Conservation (phyloP, 2,329 filamentous ascomycete genomes). For the Aureobasidium melanogenum region DNA sequence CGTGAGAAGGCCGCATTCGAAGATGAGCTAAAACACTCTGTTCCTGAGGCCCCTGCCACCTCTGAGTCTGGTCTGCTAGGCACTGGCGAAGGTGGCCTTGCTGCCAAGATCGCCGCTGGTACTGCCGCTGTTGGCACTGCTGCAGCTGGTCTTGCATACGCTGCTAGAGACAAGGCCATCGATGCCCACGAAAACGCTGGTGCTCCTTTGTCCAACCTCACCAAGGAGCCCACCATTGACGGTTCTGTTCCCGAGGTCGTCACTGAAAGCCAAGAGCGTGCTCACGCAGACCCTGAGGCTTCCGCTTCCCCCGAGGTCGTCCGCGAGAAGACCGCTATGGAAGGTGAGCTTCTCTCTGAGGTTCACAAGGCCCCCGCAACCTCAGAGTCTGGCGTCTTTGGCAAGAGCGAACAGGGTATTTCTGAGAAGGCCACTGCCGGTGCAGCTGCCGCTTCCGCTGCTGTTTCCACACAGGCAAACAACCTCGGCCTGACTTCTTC, state of each 20-base stretch:
- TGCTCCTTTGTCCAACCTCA: not conserved
- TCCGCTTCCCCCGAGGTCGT: slow-evolving; percentile 51
- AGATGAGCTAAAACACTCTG: slow-evolving; percentile 46
- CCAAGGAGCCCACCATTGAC: slow-evolving; percentile 8
- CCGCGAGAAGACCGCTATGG: slow-evolving; percentile 42
- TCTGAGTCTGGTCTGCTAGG: slow-evolving; percentile 22
- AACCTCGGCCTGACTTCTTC: not conserved
- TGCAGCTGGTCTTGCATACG: slow-evolving; percentile 27
- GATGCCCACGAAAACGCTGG: slow-evolving; percentile 15
- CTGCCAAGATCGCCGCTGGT: slow-evolving; percentile 36
- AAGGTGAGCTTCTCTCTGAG: slow-evolving; percentile 60
- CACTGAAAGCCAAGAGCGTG: slow-evolving; percentile 62
- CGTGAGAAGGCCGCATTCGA: slow-evolving; percentile 46
- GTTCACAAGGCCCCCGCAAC: slow-evolving; percentile 32
- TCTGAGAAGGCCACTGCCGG: slow-evolving; percentile 31
- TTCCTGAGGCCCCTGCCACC: slow-evolving; percentile 33
- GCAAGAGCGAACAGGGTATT: slow-evolving; percentile 19
- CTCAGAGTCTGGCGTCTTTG: slow-evolving; percentile 27
- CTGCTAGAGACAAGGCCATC: slow-evolving; percentile 24
- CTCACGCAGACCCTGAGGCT: slow-evolving; percentile 56
- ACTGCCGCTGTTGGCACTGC: slow-evolving; percentile 31
- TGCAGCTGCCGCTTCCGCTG: slow-evolving; percentile 30
- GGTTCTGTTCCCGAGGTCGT: slow-evolving; percentile 50
- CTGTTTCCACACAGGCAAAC: slow-evolving; percentile 17
- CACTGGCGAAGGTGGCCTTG: slow-evolving; percentile 27